A percentile compares a stretch with the other conserved stretches of the same genome.
Conservation (phyloP, 345 rosid species). For the Euphorbia lathyris region DNA sequence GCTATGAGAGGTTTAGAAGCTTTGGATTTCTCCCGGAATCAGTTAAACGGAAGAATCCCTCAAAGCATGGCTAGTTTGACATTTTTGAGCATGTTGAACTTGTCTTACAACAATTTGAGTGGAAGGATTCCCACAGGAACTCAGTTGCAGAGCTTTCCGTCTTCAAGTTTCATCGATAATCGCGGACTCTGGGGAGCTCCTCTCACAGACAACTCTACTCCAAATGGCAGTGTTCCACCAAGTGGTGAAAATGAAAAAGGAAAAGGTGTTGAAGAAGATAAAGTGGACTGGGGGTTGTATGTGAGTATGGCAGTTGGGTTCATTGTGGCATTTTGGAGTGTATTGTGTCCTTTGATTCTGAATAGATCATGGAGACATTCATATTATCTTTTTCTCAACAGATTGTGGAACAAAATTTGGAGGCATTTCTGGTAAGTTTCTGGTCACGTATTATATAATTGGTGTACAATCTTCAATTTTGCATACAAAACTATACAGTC, state of each 20-base stretch:
- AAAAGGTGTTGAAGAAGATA: neutral
- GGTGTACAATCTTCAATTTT: no score
- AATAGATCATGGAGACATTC: neutral
- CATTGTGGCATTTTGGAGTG: neutral
- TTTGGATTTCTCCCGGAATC: neutral
- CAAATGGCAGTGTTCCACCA: neutral
- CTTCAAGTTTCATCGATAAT: neutral
- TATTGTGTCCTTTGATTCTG: neutral
- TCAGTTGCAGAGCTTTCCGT: neutral
- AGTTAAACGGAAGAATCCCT: neutral
- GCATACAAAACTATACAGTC: no score
- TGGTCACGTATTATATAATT: neutral
- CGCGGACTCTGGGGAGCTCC: neutral
- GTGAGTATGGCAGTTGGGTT: slow-evolving; percentile 3
- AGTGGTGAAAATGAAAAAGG: neutral
- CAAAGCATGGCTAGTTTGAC: slow-evolving; percentile 1
- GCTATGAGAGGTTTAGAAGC: neutral
- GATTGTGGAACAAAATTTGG: neutral
- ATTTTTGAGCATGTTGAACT: neutral
- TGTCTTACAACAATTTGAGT: neutral
- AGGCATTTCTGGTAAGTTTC: neutral
- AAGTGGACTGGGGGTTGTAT: slow-evolving; percentile 1
- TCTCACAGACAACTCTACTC: neutral
- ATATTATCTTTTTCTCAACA: neutral
- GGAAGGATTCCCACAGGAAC: neutral